Percentiles rank a stretch among this genome's conserved stretches.
These are phyloP conservation scores for Medicago lupulina DNA, from an alignment of 306 rosid species.

Conservation along the genomic window DNA sequence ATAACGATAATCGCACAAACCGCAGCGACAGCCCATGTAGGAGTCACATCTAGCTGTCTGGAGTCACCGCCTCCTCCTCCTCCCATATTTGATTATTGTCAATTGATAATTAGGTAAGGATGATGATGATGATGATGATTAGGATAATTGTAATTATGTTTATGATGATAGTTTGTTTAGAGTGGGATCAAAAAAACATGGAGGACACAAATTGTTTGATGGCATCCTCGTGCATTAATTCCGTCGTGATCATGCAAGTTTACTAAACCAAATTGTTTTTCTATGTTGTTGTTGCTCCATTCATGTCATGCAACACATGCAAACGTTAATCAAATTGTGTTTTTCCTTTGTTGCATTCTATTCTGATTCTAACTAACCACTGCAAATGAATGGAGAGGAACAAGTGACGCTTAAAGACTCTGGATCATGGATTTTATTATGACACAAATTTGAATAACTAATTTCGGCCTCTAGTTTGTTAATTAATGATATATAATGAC, in stretches of 20 bases:
- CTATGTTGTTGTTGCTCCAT: not conserved
- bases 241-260: not conserved
- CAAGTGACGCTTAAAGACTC: conserved; percentile 45
- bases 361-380: conserved; percentile 29
- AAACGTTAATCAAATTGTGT: conserved; percentile 4
- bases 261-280: not conserved
- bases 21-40: conserved; percentile 91
- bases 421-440: conserved; percentile 24
- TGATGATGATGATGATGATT: not conserved
- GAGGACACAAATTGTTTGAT: conserved; percentile 25
- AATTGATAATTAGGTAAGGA: conserved; percentile 6
- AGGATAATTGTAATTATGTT: not conserved
- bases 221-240: conserved; percentile 22
- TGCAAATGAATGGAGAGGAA: conserved; percentile 56
- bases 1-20: conserved; percentile 80
- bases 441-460: conserved; percentile 26
- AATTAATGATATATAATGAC: not conserved
- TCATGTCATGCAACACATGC: not conserved
- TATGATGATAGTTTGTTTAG: conserved; percentile 1
- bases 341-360: conserved; percentile 34
- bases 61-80: conserved; percentile 58
- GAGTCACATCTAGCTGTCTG: conserved; percentile 77
- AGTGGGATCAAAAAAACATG: conserved; percentile 6
- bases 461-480: conserved; percentile 29
- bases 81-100: conserved; percentile 45